phyloP scores from a whole-genome alignment of 2,329 filamentous ascomycete genomes.

The Claviceps lovelessii region DNA sequence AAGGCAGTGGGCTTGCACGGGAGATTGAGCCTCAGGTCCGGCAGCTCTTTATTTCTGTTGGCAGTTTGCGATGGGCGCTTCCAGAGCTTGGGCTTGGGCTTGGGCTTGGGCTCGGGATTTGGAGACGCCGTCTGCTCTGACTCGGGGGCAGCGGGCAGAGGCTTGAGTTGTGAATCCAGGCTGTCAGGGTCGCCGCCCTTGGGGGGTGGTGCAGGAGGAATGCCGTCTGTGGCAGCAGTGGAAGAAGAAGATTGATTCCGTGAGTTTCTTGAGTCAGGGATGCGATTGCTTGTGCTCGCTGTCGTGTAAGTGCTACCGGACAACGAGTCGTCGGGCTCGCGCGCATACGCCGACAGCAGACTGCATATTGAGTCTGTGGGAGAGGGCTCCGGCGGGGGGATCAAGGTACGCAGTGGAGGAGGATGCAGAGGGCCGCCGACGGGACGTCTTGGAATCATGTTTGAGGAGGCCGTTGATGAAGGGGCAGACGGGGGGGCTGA shows the following conservation, averaged over 20 bases:
- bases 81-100: slow-evolving; percentile 24
- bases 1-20: slow-evolving; percentile 38
- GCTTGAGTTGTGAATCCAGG: slow-evolving; percentile 4
- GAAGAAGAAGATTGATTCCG: background rate
- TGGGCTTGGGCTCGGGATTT: slow-evolving; percentile 7
- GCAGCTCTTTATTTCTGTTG: slow-evolving; percentile 31
- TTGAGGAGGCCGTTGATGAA: slow-evolving; percentile 9
- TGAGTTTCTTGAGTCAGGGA: background rate
- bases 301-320: slow-evolving; percentile 5
- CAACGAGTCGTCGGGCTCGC: slow-evolving; percentile 25
- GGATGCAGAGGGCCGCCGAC: slow-evolving; percentile 8
- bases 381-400: slow-evolving; percentile 18
- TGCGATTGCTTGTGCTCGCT: slow-evolving; percentile 1
- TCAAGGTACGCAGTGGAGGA: slow-evolving; percentile 3
- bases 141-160: slow-evolving; percentile 4
- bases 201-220: slow-evolving; percentile 10
- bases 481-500: background rate
- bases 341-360: slow-evolving; percentile 40
- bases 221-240: background rate
- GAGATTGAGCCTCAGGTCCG: slow-evolving; percentile 32
- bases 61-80: slow-evolving; percentile 36
- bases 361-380: slow-evolving; percentile 38
- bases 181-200: slow-evolving; percentile 13
- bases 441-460: slow-evolving; percentile 25
- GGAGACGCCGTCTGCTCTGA: slow-evolving; percentile 15